These are phyloP conservation scores for Blepharisma japonicum DNA, from an alignment of 73 alveolate genomes.

Conservation along the genomic window DNA sequence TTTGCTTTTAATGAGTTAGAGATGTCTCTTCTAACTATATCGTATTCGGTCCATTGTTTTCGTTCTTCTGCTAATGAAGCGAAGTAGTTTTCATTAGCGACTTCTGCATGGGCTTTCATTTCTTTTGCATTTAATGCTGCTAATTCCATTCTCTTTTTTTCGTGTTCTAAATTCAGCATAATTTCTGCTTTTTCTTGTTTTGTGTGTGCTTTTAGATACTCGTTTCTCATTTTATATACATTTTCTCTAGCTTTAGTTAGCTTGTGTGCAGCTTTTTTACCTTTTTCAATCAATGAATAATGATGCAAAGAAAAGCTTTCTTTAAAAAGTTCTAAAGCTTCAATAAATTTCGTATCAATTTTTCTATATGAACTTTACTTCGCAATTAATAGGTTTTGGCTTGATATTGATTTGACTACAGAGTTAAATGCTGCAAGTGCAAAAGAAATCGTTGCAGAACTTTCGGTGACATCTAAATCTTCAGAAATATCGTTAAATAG, in stretches of 20 bases:
- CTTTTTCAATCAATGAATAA: neutral
- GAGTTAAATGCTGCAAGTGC: no score
- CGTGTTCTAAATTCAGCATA: neutral
- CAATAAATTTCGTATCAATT: neutral
- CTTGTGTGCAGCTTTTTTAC: neutral
- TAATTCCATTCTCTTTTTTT: neutral
- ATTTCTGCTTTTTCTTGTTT: constrained; percentile 13
- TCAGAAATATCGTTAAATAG: no score
- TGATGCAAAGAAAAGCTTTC: neutral
- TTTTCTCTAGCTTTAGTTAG: neutral
- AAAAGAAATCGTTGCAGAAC: no score
- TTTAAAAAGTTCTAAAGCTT: neutral
- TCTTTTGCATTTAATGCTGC: neutral
- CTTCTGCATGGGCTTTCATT: neutral
- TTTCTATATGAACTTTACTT: neutral
- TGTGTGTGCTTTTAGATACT: neutral
- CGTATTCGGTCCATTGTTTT: constrained; percentile 13
- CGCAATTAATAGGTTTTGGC: neutral
- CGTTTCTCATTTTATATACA: neutral
- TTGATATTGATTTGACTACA: no score
- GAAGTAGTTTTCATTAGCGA: constrained; percentile 13
- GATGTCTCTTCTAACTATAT: neutral
- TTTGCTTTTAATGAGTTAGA: neutral
- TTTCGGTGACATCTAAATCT: no score
- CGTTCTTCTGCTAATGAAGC: neutral